A percentile compares a stretch with the other conserved stretches of the same genome.
Conservation (phyloP, 208 protist genomes). For the Histomonas meleagridis region DNA sequence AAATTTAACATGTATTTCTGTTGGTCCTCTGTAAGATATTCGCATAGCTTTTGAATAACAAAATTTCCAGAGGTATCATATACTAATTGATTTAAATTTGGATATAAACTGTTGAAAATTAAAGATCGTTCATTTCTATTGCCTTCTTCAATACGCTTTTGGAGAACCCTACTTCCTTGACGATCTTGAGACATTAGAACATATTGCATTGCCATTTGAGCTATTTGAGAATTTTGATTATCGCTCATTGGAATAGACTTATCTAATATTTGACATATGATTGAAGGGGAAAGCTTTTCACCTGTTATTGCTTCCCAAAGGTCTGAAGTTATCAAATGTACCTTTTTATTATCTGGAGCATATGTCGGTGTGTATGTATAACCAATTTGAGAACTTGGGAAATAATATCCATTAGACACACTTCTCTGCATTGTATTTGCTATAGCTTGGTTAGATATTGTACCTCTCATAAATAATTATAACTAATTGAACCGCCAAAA, state of each 20-base stretch:
- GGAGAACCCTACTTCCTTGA: neutral
- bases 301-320: neutral
- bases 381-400: too few species aligned
- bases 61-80: neutral
- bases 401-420: too few species aligned
- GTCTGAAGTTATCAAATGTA: neutral
- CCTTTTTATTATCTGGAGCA: too few species aligned
- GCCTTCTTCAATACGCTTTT: neutral
- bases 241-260: neutral
- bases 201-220: neutral
- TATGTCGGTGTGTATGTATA: too few species aligned
- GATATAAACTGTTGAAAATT: neutral
- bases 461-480: too few species aligned
- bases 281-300: neutral
- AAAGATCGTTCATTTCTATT: neutral
- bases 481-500: too few species aligned
- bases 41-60: conserved; percentile 18
- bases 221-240: neutral
- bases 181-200: neutral
- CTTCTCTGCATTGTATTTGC: too few species aligned
- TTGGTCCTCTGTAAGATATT: neutral
- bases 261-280: neutral
- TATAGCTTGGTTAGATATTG: too few species aligned
- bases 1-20: neutral
- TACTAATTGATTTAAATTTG: neutral